Conservation (phyloP, 495 filamentous ascomycete genomes). For the Penicillium desertorum region DNA sequence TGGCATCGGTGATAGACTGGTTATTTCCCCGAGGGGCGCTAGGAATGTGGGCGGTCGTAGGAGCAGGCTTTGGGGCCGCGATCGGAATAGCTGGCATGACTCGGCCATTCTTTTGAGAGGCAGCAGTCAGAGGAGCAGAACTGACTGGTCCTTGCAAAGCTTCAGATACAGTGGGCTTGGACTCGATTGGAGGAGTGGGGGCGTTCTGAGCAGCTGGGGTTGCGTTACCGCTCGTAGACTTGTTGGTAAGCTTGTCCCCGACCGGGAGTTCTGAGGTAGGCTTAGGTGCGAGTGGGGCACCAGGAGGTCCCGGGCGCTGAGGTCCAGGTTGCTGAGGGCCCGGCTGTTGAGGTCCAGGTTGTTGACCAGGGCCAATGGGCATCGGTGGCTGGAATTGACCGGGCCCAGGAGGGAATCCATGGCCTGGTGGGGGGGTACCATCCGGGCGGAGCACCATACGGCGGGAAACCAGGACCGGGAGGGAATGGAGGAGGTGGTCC, state of each 20-base stretch:
- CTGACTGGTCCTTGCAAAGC: slow-evolving; percentile 53
- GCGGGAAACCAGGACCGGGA: slow-evolving; percentile 37
- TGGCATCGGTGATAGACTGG: slow-evolving; percentile 63
- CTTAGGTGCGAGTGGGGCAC: slow-evolving; percentile 32
- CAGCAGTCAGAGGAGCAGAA: slow-evolving; percentile 39
- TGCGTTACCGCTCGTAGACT: slow-evolving; percentile 35
- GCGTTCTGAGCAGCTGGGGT: slow-evolving; percentile 44
- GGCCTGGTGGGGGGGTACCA: slow-evolving; percentile 80
- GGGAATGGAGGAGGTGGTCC: slow-evolving; percentile 62
- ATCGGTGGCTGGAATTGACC: slow-evolving; percentile 57
- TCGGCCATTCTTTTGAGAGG: slow-evolving; percentile 59
- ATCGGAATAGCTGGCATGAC: slow-evolving; percentile 70
- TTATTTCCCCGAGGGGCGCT: slow-evolving; percentile 33
- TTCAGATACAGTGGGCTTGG: slow-evolving; percentile 59
- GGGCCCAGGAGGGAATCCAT: slow-evolving; percentile 67
- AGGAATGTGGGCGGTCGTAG: slow-evolving; percentile 37
- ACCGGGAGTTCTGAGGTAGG: slow-evolving; percentile 46
- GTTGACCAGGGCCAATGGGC: slow-evolving; percentile 48
- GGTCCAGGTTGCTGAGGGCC: slow-evolving; percentile 44
- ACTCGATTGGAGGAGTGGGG: slow-evolving; percentile 61
- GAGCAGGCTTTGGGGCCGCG: slow-evolving; percentile 44
- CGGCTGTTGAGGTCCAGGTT: background rate
- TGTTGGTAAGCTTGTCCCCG: slow-evolving; percentile 38
- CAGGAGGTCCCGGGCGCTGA: slow-evolving; percentile 40
- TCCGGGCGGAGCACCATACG: slow-evolving; percentile 64